A percentile compares a stretch with the other conserved stretches of the same genome.
These are phyloP conservation scores for Diplodia intermedia DNA, from an alignment of 2,329 filamentous ascomycete species.

Conservation along the genomic window DNA sequence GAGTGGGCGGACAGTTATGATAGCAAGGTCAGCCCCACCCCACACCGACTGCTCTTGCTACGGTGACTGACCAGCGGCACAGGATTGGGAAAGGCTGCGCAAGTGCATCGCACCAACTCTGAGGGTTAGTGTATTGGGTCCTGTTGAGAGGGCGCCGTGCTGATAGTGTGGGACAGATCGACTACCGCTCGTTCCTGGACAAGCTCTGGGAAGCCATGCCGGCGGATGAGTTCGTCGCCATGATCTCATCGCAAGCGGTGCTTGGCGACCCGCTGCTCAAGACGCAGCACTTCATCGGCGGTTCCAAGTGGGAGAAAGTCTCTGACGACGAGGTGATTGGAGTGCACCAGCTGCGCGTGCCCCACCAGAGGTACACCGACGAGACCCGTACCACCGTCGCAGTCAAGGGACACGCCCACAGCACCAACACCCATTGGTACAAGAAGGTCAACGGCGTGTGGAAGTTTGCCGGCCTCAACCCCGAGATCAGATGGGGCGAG, in stretches of 20 bases:
- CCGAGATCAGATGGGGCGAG: slow-evolving; percentile 63
- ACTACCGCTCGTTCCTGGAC: slow-evolving; percentile 68
- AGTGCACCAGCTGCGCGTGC: slow-evolving; percentile 65
- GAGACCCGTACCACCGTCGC: slow-evolving; percentile 54
- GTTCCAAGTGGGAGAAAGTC: slow-evolving; percentile 59
- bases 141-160: slow-evolving; percentile 7
- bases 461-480: slow-evolving; percentile 64
- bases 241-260: slow-evolving; percentile 60
- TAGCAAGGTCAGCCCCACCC: slow-evolving; percentile 55
- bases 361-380: slow-evolving; percentile 64
- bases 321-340: slow-evolving; percentile 58
- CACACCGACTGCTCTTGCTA: neutral
- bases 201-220: slow-evolving; percentile 65
- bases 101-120: slow-evolving; percentile 69
- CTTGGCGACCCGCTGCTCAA: slow-evolving; percentile 62
- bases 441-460: slow-evolving; percentile 64
- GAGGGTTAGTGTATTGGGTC: slow-evolving; percentile 38
- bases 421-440: slow-evolving; percentile 62
- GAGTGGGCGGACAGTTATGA: slow-evolving; percentile 72
- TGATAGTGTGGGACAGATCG: slow-evolving; percentile 58
- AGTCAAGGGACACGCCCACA: slow-evolving; percentile 64
- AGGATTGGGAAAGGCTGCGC: slow-evolving; percentile 66
- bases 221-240: slow-evolving; percentile 59
- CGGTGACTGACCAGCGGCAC: neutral
- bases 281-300: slow-evolving; percentile 65